Conservation (phyloP, 2,329 filamentous ascomycete genomes). For the Neocucurbitaria cava region DNA sequence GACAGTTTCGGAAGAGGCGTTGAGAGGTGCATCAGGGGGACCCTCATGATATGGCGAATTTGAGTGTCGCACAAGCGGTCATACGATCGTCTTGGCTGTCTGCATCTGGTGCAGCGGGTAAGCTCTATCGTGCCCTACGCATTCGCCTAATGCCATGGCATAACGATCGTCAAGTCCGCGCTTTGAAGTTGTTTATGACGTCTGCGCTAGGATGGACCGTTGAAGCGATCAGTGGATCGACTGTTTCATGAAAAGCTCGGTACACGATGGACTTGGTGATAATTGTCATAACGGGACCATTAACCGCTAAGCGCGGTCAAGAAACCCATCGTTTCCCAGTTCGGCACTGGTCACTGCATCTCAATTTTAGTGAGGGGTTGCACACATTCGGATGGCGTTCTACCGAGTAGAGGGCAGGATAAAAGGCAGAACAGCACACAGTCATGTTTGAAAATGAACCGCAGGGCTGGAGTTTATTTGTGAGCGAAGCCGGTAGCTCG, state of each 20-base stretch:
- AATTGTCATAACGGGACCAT: constrained; percentile 4
- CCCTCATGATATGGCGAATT: not conserved
- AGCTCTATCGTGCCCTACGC: constrained; percentile 24
- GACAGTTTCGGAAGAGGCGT: not conserved
- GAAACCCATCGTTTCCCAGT: constrained; percentile 11
- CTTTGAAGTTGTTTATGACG: constrained; percentile 36
- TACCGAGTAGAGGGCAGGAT: not conserved
- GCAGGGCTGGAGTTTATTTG: not conserved
- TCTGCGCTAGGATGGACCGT: constrained; percentile 25
- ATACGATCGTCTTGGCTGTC: constrained; percentile 24
- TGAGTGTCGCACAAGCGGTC: not conserved
- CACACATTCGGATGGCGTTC: not conserved
- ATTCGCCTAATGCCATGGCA: constrained; percentile 17
- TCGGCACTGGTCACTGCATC: constrained; percentile 17
- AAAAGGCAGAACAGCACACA: not conserved
- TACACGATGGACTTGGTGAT: constrained; percentile 6
- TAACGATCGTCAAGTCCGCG: constrained; percentile 28
- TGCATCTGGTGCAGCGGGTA: constrained; percentile 9
- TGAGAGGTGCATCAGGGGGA: too few species aligned
- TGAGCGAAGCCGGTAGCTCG: not conserved
- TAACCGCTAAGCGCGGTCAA: not conserved
- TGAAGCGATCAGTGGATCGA: constrained; percentile 26
- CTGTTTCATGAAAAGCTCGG: constrained; percentile 6
- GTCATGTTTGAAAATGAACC: not conserved
- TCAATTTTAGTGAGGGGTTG: not conserved